Evolutionary conservation across 1,284 basidiomycete genomes (phyloP).

Genomic region (Rhodotorula sp.): DNA sequence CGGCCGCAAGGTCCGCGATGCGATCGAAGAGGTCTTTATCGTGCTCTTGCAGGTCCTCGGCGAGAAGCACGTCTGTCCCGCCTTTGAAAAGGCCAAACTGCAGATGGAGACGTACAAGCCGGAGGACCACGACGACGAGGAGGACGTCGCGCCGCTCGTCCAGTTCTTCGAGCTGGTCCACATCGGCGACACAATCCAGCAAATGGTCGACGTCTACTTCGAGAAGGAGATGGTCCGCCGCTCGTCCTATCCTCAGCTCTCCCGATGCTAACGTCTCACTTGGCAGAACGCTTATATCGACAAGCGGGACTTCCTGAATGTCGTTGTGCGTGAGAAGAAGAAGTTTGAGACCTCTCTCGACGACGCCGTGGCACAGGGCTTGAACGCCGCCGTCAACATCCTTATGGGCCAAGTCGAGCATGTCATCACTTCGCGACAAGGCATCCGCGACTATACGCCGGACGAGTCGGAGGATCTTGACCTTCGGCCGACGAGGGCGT

Average conservation of each 20-base stretch:
- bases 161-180: slow-evolving; percentile 99
- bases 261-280: not conserved
- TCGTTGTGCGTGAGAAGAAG: slow-evolving; percentile 93
- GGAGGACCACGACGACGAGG: slow-evolving; percentile 66
- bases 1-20: slow-evolving; percentile 45
- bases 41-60: slow-evolving; percentile 74
- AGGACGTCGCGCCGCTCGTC: slow-evolving; percentile 81
- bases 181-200: slow-evolving; percentile 94
- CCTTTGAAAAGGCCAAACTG: slow-evolving; percentile 77
- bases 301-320: slow-evolving; percentile 87
- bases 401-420: slow-evolving; percentile 98
- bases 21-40: slow-evolving; percentile 86
- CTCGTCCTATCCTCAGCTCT: not conserved
- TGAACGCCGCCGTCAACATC: slow-evolving; percentile 93
- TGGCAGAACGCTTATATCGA: slow-evolving; percentile 77
- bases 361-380: slow-evolving; percentile 84
- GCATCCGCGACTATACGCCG: slow-evolving; percentile 85
- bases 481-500: slow-evolving; percentile 70
- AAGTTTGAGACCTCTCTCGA: slow-evolving; percentile 87
- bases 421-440: slow-evolving; percentile 78
- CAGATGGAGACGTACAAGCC: slow-evolving; percentile 86
- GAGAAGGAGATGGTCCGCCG: slow-evolving; percentile 80
- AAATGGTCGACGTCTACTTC: slow-evolving; percentile 96
- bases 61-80: slow-evolving; percentile 77
- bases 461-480: slow-evolving; percentile 58